Evolutionary conservation across 164 flowering plant species (phyloP).

Genomic region (Vitis amurensis): DNA sequence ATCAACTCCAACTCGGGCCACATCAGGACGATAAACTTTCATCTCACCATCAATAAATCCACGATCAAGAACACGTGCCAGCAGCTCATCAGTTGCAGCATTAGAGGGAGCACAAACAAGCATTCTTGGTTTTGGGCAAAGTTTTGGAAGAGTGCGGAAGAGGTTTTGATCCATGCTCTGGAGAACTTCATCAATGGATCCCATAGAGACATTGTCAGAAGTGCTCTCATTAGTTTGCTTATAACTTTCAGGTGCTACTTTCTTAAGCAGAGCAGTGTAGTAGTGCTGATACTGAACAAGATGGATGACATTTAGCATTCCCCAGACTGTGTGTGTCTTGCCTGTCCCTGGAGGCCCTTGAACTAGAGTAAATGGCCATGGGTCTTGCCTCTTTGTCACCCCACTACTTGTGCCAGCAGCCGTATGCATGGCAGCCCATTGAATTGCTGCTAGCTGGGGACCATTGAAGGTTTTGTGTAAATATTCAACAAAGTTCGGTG

Average conservation of each 20-base stretch:
- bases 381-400: constrained; percentile 76
- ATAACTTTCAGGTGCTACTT: constrained; percentile 91
- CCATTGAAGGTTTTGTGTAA: constrained; percentile 73
- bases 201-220: constrained; percentile 50
- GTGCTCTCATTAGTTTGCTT: constrained; percentile 65
- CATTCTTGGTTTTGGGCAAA: constrained; percentile 96
- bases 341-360: constrained; percentile 99
- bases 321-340: constrained; percentile 98
- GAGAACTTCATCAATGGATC: constrained; percentile 93
- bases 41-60: constrained; percentile 99
- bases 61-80: constrained; percentile 94
- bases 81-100: constrained; percentile 98
- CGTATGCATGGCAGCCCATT: constrained; percentile 99
- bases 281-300: constrained; percentile 96
- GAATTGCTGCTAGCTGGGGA: constrained; percentile 92
- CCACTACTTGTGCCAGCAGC: constrained; percentile 91
- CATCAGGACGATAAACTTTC: constrained; percentile 95
- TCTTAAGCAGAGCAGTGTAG: constrained; percentile 83
- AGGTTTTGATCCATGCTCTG: constrained; percentile 94
- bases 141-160: constrained; percentile 86
- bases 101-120: constrained; percentile 98
- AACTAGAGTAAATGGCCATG: constrained; percentile 99
- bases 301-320: constrained; percentile 98
- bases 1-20: constrained; percentile 97
- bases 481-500: constrained; percentile 77